Percentiles rank a stretch among this genome's conserved stretches.
phyloP scores from a whole-genome alignment of 768 basidiomycete genomes.

The Floccularia luteovirens region DNA sequence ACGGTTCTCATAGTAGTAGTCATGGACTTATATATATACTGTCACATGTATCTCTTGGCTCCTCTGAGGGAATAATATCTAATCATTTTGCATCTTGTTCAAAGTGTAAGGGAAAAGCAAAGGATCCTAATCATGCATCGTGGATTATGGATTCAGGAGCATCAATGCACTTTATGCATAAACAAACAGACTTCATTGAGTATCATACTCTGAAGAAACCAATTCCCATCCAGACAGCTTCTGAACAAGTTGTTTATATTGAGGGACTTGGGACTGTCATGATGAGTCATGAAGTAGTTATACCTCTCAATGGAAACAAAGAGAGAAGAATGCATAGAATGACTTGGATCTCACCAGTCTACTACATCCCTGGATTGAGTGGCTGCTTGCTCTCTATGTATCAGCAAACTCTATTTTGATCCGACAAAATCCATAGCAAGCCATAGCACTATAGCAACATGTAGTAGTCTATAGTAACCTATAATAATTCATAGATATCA shows the following conservation, averaged over 20 bases:
- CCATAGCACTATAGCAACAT: too few species aligned
- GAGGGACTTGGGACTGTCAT: neutral
- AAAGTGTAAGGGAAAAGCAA: neutral
- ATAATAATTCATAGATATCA: too few species aligned
- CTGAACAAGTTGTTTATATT: neutral
- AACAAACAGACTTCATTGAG: neutral
- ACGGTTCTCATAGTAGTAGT: neutral
- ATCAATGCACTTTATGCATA: neutral
- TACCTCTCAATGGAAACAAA: neutral
- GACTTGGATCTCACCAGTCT: too few species aligned
- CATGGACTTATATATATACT: neutral
- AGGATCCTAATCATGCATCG: neutral
- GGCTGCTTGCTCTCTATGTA: too few species aligned
- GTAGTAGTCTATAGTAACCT: too few species aligned
- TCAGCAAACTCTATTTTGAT: too few species aligned
- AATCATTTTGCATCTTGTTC: neutral
- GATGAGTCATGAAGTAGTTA: neutral
- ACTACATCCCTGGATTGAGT: too few species aligned
- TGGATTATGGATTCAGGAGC: slow-evolving; percentile 1
- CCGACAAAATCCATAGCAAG: too few species aligned
- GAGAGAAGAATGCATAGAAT: too few species aligned
- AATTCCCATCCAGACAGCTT: neutral
- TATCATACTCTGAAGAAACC: neutral
- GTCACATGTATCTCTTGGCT: neutral
- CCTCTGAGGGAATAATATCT: neutral